Base-by-base conservation (phyloP, 108 stramenopile species). In the Nitzschia putrida region DNA sequence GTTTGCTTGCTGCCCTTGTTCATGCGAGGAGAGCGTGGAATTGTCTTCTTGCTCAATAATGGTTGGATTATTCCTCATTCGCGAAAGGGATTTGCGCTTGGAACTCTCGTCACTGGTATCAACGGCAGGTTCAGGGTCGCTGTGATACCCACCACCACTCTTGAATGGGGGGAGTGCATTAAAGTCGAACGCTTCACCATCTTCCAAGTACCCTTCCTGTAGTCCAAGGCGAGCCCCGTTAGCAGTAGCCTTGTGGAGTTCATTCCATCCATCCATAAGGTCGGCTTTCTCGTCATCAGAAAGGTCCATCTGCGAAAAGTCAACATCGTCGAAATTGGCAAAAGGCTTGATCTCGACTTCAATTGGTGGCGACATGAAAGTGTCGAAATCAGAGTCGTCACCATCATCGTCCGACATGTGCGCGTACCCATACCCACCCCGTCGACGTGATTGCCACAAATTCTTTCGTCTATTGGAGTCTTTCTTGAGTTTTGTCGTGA, bases 51-150 rank as follows among this genome's bases (percentile, higher is more conserved):
- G 34, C 7, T 49, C 37, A 16, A 55, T 67, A 2, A 25, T 39
- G 2, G 21, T 13, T 37, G 66, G 63, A 13, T 38, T 40, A 16
- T 40, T 21, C 14, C 38, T 37, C 21, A n/a, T 39, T 26, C 38
- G 34, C 3, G 58, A 59, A 0, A 40, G 38, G n/a, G 58, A 59
- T 20, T n/a, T 37, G 9, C n/a, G 16, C 2, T 37, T 59, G 20
- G 8, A 21, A 23, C 61, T 63, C 22, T 12, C 47, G 29, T 60
- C 69, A 52, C 69, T 70, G 25, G 41, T 34, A 18, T 50, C 47
- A 51, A 43, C 20, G 0, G 50, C 57, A 11, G 71, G 71, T 38
- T 72, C 71, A 18, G 71, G 71, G 45, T 72, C 71, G 40, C 71
- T 72, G 58, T 72, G 57, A 43, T 60, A 70, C 0, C 23, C 57